phyloP scores from a whole-genome alignment of 805 yeast genomes.

The Komagataella ulmi region DNA sequence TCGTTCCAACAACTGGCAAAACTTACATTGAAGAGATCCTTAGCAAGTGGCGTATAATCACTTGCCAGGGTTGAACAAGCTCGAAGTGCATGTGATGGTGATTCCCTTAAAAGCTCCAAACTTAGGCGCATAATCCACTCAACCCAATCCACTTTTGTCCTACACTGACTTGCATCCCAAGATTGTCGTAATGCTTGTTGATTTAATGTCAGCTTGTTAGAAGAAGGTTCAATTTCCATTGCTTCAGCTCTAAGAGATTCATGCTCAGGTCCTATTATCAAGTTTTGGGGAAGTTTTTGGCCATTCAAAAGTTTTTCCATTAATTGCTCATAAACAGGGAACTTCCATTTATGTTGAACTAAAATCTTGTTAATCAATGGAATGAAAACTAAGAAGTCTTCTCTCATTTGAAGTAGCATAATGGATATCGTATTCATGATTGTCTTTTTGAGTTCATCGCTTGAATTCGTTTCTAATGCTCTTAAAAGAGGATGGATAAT shows the following conservation, averaged over 20 bases:
- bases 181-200: constrained; percentile 57
- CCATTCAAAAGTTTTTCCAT: constrained; percentile 67
- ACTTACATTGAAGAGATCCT: constrained; percentile 84
- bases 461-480: constrained; percentile 31
- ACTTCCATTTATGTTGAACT: constrained; percentile 49
- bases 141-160: constrained; percentile 94
- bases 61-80: constrained; percentile 88
- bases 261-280: constrained; percentile 53
- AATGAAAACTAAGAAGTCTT: constrained; percentile 73
- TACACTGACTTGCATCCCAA: constrained; percentile 85
- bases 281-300: constrained; percentile 73
- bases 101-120: constrained; percentile 76
- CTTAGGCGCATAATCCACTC: constrained; percentile 90
- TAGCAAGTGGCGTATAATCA: constrained; percentile 77
- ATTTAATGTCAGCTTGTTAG: constrained; percentile 62
- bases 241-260: constrained; percentile 27
- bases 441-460: constrained; percentile 48
- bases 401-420: constrained; percentile 66
- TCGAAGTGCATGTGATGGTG: constrained; percentile 88
- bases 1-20: constrained; percentile 96
- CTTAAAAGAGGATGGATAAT: constrained; percentile 79
- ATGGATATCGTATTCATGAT: constrained; percentile 73
- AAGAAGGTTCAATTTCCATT: constrained; percentile 50
- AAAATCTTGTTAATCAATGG: constrained; percentile 67
- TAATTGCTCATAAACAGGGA: constrained; percentile 66